Evolutionary conservation across 805 yeast genomes (phyloP), one percentile per base, ranked within the genome.

Genomic region (Candida sanyiensis): DNA sequence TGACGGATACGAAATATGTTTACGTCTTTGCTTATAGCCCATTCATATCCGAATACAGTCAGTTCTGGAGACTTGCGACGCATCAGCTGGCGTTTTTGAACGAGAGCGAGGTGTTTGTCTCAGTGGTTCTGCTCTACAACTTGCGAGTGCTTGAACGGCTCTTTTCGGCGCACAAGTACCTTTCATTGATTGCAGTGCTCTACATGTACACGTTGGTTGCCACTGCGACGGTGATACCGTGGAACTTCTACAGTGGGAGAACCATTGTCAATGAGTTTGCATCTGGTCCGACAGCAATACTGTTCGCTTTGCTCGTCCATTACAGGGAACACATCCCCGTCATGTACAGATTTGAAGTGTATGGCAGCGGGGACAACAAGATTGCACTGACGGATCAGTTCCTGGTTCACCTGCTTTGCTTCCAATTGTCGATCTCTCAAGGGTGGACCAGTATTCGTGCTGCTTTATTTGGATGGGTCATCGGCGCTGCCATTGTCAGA

Each of bases 321-420:
- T 66, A 63, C 42, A 54, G 59, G 35, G 58, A 56, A 21, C 47
- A 58, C 40, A 59, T 67, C n/a, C 72, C 72, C 4, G 56, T 61
- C 3, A 60, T 61, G 27, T 67, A 67, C 52, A 53, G 53, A 42
- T 63, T 66, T 50, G 63, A 63, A 37, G 50, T 43, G 11, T 51
- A 40, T 39, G 50, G 50, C 0, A 31, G 46, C 4, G 38, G 31
- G 3, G 38, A 37, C 2, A 42, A 37, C 30, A 52, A 48, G 35
- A 18, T 57, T 3, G 40, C 38, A 2, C 27, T 57, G 7, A 52
- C 51, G 6, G 71, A 67, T 44, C 66, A 64, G 41, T 49, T 56
- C 30, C 54, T 64, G 27, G 36, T 65, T 10, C 61, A 58, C 43
- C 22, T 60, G 6, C 37, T 63, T 15, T 54, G 58, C 1, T 41